Percentiles rank a stretch among this genome's conserved stretches.
Conservation (phyloP, 78 protist species). For the Dictyostelium discoideum region DNA sequence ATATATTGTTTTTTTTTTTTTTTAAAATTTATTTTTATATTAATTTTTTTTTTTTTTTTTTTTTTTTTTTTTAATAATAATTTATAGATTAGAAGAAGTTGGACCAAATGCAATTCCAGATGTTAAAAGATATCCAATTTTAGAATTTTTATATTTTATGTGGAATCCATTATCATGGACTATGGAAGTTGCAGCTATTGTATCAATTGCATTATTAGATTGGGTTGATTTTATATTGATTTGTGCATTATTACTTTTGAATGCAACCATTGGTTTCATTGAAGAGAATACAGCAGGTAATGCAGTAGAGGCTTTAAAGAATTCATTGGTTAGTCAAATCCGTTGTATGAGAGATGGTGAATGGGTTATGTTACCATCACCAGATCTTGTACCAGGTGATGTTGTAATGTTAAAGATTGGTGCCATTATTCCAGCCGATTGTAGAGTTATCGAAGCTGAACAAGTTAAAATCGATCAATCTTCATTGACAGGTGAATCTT, state of each 20-base stretch:
- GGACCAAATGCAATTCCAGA: conserved; percentile 79
- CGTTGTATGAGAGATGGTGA: conserved; percentile 86
- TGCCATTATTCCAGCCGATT: conserved; percentile 92
- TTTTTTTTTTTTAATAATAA: too few species aligned
- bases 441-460: conserved; percentile 65
- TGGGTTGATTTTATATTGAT: conserved; percentile 87
- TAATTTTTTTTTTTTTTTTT: not conserved
- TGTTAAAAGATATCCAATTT: conserved; percentile 76
- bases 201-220: conserved; percentile 81
- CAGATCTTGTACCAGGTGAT: conserved; percentile 93
- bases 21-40: not conserved
- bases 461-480: conserved; percentile 87
- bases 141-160: conserved; percentile 76
- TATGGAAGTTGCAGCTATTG: conserved; percentile 88
- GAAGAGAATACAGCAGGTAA: conserved; percentile 92
- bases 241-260: conserved; percentile 75
- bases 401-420: conserved; percentile 87
- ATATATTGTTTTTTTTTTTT: not conserved
- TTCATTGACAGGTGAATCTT: conserved; percentile 91
- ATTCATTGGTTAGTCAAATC: conserved; percentile 75
- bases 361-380: conserved; percentile 64
- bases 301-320: conserved; percentile 93
- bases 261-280: conserved; percentile 89
- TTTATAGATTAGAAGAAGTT: conserved; percentile 34
- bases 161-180: conserved; percentile 91